phyloP scores from a whole-genome alignment of 2,329 filamentous ascomycete species.

The Lasiodiplodia gonubiensis region DNA sequence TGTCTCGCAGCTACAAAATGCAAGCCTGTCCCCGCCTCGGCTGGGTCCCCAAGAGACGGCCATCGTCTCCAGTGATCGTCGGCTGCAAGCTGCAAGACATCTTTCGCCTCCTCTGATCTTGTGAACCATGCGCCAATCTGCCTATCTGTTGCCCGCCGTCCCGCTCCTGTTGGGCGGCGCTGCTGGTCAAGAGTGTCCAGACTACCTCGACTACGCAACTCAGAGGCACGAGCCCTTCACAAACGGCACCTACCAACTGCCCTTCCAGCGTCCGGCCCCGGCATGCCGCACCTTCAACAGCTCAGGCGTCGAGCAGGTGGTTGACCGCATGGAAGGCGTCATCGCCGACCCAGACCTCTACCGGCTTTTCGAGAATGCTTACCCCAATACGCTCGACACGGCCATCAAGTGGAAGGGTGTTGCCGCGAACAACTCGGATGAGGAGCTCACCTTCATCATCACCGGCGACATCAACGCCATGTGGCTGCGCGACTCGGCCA shows the following conservation, averaged over 20 bases:
- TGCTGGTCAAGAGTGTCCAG: constrained; percentile 44
- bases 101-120: neutral
- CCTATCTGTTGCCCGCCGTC: constrained; percentile 9
- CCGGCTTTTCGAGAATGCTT: constrained; percentile 73
- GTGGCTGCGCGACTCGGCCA: constrained; percentile 63
- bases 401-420: constrained; percentile 72
- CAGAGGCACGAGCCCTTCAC: constrained; percentile 52
- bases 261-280: constrained; percentile 51
- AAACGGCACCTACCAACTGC: constrained; percentile 52
- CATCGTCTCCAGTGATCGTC: constrained; percentile 2
- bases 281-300: constrained; percentile 56
- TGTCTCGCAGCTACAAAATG: constrained; percentile 22
- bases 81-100: constrained; percentile 14
- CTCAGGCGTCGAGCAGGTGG: constrained; percentile 48
- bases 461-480: constrained; percentile 64
- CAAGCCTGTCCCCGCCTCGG: neutral
- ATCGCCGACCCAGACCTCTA: constrained; percentile 66
- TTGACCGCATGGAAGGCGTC: constrained; percentile 44
- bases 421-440: constrained; percentile 61
- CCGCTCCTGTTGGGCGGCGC: constrained; percentile 9
- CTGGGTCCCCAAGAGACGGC: neutral
- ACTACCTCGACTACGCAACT: constrained; percentile 51
- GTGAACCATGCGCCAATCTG: constrained; percentile 8
- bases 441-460: constrained; percentile 68
- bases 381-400: constrained; percentile 77